Evolutionary conservation across 2,329 filamentous ascomycete species (phyloP).

Genomic region (Aspergillus amoenus): DNA sequence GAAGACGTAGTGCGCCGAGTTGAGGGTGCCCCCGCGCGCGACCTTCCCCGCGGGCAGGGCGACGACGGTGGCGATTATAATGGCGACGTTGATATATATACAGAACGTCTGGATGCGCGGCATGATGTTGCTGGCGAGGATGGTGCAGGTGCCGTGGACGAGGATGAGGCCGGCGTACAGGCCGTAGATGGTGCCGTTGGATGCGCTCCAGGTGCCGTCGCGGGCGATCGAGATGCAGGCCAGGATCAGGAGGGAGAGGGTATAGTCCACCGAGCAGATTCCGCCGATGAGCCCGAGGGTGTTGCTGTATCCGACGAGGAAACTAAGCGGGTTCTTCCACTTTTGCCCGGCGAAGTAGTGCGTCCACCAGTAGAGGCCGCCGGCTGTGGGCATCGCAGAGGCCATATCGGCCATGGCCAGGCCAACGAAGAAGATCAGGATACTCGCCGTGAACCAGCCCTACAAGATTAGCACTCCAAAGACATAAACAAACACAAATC

Average conservation of each 20-base stretch:
- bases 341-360: constrained; percentile 58
- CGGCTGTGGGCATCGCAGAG: constrained; percentile 58
- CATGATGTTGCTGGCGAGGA: constrained; percentile 57
- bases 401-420: constrained; percentile 58
- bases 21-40: constrained; percentile 27
- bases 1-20: constrained; percentile 54
- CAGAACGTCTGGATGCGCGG: constrained; percentile 58
- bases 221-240: constrained; percentile 58
- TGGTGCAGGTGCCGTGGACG: constrained; percentile 55
- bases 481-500: too few relatives aligned
- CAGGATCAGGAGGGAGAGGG: constrained; percentile 39
- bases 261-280: constrained; percentile 61
- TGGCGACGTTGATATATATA: constrained; percentile 55
- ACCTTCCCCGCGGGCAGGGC: constrained; percentile 55
- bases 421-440: constrained; percentile 59
- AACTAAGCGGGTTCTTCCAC: constrained; percentile 58
- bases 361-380: constrained; percentile 61
- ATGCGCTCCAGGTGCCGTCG: constrained; percentile 57
- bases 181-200: constrained; percentile 57
- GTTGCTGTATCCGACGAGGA: constrained; percentile 62
- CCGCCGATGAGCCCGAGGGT: constrained; percentile 61
- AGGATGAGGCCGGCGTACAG: constrained; percentile 57
- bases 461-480: constrained; percentile 9
- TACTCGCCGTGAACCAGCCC: constrained; percentile 59
- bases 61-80: constrained; percentile 58